Base-by-base conservation (phyloP, 306 rosid species). In the Elaeagnus macrophylla region DNA sequence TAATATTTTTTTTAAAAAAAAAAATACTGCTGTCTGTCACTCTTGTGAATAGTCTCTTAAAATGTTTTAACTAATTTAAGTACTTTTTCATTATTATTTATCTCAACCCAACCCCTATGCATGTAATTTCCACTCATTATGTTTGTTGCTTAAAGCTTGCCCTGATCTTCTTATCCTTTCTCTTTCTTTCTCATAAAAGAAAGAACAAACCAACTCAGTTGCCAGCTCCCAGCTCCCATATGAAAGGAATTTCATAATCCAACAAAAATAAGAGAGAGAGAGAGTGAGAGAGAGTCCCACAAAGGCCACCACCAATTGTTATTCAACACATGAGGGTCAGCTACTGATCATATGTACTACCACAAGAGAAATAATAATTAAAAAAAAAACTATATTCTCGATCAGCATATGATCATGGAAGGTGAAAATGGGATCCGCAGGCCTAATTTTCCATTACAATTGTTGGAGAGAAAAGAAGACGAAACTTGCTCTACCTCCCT, bases 121-220 rank as follows among this genome's bases (percentile, higher is more conserved):
- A 25, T 25, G 32, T 79, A 71, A 71, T 81, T 86, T 72, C 75
- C 82, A 83, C 94, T 83, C 88, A 90, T 83, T 77, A 83, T 76
- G 77, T 77, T 83, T 79, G 94, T 86, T 79, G 94, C 94, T 86
- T 81, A 81, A 86, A 86, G 94, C 86, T 81, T 75, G 85, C 66
- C 81, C 68, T 79, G 72, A 56, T 61, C 69, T 79, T 72, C 80
- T 72, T 76, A 60, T 72, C 77, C 70, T 57, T 67, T 75, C 54
- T 65, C 35, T 68, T 48, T 64, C 54, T 57, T 70, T 64, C 61
- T 37, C 37, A 8, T 35, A 19, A 6, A 13, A 65, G 19, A 64
- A 57, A 66, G 52, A 70, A 73, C 73, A 56, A 70, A 73, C 73
- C 72, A 79, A 72, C 69, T 79, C 79, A 77, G 71, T 78, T 68